phyloP scores from a whole-genome alignment of 306 rosid species.

The Vigna nakashimae region DNA sequence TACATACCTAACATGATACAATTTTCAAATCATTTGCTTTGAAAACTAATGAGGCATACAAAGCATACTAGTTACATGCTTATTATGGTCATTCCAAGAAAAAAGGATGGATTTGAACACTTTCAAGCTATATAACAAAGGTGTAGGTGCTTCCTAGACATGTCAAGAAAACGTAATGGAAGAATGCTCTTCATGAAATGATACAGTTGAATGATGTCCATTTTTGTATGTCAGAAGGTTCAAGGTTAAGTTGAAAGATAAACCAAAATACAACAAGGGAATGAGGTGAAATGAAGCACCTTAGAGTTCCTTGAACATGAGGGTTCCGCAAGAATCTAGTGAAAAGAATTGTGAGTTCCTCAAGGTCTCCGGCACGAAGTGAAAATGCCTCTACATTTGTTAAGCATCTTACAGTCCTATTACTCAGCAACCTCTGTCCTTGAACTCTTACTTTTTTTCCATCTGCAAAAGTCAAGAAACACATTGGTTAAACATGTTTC shows the following conservation, averaged over 20 bases:
- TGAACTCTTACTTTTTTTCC: slow-evolving; percentile 64
- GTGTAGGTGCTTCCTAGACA: no score
- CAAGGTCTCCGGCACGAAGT: slow-evolving; percentile 77
- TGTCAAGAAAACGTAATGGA: neutral
- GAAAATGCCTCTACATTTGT: slow-evolving; percentile 85
- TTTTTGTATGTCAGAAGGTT: neutral
- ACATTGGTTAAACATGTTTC: slow-evolving; percentile 16
- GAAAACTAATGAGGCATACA: slow-evolving; percentile 1
- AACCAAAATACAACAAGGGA: slow-evolving; percentile 5
- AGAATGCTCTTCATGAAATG: neutral
- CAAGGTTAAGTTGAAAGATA: slow-evolving; percentile 20
- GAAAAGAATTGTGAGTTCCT: slow-evolving; percentile 76
- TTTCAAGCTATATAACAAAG: no score
- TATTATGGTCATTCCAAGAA: neutral
- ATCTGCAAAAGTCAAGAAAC: slow-evolving; percentile 54
- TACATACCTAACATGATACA: slow-evolving; percentile 57
- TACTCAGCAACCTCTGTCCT: slow-evolving; percentile 47
- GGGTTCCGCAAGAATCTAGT: slow-evolving; percentile 75
- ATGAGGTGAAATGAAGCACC: slow-evolving; percentile 50
- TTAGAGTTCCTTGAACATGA: slow-evolving; percentile 78
- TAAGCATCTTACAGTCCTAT: slow-evolving; percentile 67
- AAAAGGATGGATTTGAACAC: neutral
- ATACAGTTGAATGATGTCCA: neutral
- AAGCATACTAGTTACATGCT: neutral
- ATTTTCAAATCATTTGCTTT: slow-evolving; percentile 24